phyloP scores from a whole-genome alignment of 345 rosid species.

The Hibiscus trionum region DNA sequence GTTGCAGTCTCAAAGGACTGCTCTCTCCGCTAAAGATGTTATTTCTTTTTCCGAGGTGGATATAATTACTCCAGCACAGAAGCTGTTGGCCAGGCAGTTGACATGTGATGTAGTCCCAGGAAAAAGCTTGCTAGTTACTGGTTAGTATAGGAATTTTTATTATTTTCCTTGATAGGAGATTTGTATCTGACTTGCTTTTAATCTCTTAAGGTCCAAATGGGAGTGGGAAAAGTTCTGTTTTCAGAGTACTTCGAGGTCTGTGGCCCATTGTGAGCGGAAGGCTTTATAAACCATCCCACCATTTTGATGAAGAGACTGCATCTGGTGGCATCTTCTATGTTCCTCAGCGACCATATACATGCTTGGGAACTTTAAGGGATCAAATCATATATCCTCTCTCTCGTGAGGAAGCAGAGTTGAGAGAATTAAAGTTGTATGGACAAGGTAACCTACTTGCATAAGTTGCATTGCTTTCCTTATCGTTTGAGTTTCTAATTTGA shows the following conservation, averaged over 20 bases:
- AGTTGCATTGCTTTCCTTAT: slow-evolving; percentile 8
- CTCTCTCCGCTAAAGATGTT: slow-evolving; percentile 34
- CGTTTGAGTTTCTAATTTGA: slow-evolving; percentile 6
- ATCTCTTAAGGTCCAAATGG: slow-evolving; percentile 81
- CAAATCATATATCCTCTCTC: slow-evolving; percentile 98
- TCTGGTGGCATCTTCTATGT: slow-evolving; percentile 76
- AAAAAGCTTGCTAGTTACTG: slow-evolving; percentile 92
- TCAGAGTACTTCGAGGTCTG: slow-evolving; percentile 88
- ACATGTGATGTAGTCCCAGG: slow-evolving; percentile 67
- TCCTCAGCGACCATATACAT: slow-evolving; percentile 92
- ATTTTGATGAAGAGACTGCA: slow-evolving; percentile 43
- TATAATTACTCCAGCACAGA: slow-evolving; percentile 85
- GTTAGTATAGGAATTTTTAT: slow-evolving; percentile 38
- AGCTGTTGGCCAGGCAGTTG: slow-evolving; percentile 79
- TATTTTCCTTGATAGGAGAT: slow-evolving; percentile 10
- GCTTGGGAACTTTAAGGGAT: slow-evolving; percentile 97
- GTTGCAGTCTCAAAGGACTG: slow-evolving; percentile 28
- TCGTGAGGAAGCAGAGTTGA: slow-evolving; percentile 61
- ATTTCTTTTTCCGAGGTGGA: slow-evolving; percentile 76
- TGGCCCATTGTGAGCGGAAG: slow-evolving; percentile 89
- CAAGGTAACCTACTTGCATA: slow-evolving; percentile 40
- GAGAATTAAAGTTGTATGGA: slow-evolving; percentile 38
- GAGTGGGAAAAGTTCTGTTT: slow-evolving; percentile 91
- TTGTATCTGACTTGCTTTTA: slow-evolving; percentile 23
- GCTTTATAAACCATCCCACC: slow-evolving; percentile 62